Evolutionary conservation across 1,139 yeast species (phyloP).

Genomic region (Blastobotrys aristatus): DNA sequence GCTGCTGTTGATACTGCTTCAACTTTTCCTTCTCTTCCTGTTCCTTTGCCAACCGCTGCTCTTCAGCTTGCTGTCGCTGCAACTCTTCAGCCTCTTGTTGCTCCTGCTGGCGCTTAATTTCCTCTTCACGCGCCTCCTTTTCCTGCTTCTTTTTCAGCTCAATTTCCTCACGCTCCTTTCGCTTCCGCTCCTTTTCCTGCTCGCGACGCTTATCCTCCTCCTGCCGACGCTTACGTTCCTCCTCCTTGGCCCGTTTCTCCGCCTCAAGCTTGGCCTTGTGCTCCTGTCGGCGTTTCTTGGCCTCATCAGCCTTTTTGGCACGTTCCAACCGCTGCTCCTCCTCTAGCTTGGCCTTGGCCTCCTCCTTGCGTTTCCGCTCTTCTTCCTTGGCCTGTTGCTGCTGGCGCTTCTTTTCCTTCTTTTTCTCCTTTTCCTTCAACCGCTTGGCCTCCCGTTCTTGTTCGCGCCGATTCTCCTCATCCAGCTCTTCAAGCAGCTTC

Average conservation of each 20-base stretch:
- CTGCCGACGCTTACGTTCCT: slow-evolving; percentile 29
- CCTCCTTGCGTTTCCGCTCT: slow-evolving; percentile 57
- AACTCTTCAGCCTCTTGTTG: slow-evolving; percentile 29
- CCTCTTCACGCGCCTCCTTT: slow-evolving; percentile 37
- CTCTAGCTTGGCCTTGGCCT: slow-evolving; percentile 48
- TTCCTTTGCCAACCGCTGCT: slow-evolving; percentile 15
- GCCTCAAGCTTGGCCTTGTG: slow-evolving; percentile 43
- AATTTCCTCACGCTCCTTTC: slow-evolving; percentile 38
- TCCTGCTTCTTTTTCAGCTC: slow-evolving; percentile 41
- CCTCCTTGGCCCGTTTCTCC: slow-evolving; percentile 36
- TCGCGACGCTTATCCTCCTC: slow-evolving; percentile 44
- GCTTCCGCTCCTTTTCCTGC: slow-evolving; percentile 42
- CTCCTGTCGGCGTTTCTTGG: slow-evolving; percentile 50
- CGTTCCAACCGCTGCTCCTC: slow-evolving; percentile 42
- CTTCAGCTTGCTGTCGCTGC: slow-evolving; percentile 21
- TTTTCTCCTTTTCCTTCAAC: slow-evolving; percentile 66
- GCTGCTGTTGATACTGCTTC: slow-evolving; percentile 1
- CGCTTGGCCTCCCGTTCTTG: slow-evolving; percentile 70
- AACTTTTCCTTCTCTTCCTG: slow-evolving; percentile 11
- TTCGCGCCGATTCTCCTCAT: slow-evolving; percentile 65
- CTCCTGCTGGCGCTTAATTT: slow-evolving; percentile 30
- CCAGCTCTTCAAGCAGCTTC: slow-evolving; percentile 70
- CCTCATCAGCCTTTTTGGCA: slow-evolving; percentile 52
- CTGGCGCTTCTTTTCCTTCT: slow-evolving; percentile 68
- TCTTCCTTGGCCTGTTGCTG: slow-evolving; percentile 73